These are phyloP conservation scores for Cichorium intybus DNA, from an alignment of 140 eudicot species.

Conservation along the genomic window DNA sequence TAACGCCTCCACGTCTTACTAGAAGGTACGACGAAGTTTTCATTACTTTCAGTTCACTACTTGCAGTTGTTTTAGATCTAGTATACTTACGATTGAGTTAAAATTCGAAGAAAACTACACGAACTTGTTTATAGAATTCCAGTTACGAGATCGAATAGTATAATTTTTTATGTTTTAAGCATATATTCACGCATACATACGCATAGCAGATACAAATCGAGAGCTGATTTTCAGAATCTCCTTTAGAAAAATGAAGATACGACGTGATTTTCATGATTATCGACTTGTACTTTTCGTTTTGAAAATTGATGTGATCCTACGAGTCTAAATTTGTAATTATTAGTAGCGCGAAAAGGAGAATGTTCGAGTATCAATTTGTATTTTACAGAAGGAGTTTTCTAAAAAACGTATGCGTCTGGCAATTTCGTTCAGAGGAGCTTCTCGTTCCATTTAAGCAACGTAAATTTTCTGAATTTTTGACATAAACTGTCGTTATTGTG, in stretches of 20 bases:
- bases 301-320: not conserved
- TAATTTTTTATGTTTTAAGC: not conserved
- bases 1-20: not conserved
- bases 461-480: not conserved
- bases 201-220: not conserved
- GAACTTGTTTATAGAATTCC: not conserved
- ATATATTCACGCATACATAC: not conserved
- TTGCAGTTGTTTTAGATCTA: not conserved
- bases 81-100: not conserved
- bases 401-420: not conserved
- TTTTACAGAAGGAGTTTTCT: not conserved
- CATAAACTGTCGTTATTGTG: not conserved
- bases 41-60: not conserved
- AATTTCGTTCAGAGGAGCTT: not conserved
- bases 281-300: conserved; percentile 1
- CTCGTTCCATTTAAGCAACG: not conserved
- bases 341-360: not conserved
- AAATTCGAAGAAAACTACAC: not conserved
- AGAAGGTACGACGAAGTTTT: conserved; percentile 15
- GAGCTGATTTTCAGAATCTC: conserved; percentile 11
- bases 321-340: not conserved
- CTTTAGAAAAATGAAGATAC: not conserved
- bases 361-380: not conserved
- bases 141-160: conserved; percentile 1
- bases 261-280: conserved; percentile 9